Evolutionary conservation across 2,329 filamentous ascomycete species (phyloP), one percentile per base, ranked within the genome.

Genomic region (Neofusicoccum sp.): DNA sequence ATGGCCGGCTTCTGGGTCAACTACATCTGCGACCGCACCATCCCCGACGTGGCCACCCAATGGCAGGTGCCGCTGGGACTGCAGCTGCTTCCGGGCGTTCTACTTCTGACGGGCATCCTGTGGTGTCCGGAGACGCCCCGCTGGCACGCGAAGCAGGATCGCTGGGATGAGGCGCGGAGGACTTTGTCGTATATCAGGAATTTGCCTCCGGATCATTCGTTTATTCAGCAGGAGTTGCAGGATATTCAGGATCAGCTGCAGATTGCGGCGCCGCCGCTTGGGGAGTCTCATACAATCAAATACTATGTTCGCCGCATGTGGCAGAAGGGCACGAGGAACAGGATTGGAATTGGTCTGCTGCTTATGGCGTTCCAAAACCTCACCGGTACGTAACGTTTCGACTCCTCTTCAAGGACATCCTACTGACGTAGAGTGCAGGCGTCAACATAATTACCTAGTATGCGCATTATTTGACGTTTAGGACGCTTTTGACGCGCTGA

Each of bases 321-420:
- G 79, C 71, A 68, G 20, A 72, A 73, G 6, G 73, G 73, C 4
- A 84, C 85, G 58, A 80, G 87, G 60, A 87, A 87, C 67, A 82
- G 87, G 56, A 84, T 82, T 2, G 71, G 89, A 47, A 81, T 89
- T 58, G 86, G 84, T 30, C 82, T 90, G 79, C 87, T 72, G 12
- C 74, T 80, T 36, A 84, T 81, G 87, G 76, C 89, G 38, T 90
- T 86, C 71, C 88, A 90, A 71, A 87, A 90, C 70, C 87, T 90
- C 83, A 90, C 87, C 0, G 87, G 86, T 20, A 74, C 69, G 3
- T 74, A 74, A 24, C n/a, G 33, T 0, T 51, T 24, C 11, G 3
- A 7, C 30, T 2, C 3, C 3, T 2, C 20, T 16, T n/a, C 12
- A 6, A 11, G 14, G 8, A 12, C 47, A 20, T 20, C 3, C 6